Conservation (phyloP, 768 basidiomycete species). For the Hygrophoropsis aurantiaca region DNA sequence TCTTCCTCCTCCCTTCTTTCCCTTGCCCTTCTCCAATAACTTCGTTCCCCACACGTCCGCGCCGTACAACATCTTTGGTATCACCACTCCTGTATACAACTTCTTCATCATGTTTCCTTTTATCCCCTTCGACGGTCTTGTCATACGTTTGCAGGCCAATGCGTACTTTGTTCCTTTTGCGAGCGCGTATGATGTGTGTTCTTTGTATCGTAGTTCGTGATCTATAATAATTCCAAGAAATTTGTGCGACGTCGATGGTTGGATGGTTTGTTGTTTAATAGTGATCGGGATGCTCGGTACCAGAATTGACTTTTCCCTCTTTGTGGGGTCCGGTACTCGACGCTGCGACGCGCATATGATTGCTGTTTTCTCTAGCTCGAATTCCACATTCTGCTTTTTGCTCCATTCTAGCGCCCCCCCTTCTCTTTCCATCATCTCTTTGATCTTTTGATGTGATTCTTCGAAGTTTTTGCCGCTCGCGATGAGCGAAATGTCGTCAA, state of each 20-base stretch:
- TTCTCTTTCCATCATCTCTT: neutral
- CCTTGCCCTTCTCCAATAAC: neutral
- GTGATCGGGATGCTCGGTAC: neutral
- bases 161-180: constrained; percentile 3
- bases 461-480: constrained; percentile 22
- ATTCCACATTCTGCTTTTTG: neutral
- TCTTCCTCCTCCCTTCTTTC: neutral
- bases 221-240: constrained; percentile 34
- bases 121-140: constrained; percentile 15
- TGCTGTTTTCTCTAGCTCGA: constrained; percentile 6
- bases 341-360: neutral
- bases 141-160: neutral
- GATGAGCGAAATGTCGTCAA: constrained; percentile 28
- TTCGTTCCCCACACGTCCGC: constrained; percentile 18
- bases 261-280: constrained; percentile 14
- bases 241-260: constrained; percentile 14
- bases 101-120: constrained; percentile 8
- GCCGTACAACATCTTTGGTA: constrained; percentile 33
- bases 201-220: constrained; percentile 23
- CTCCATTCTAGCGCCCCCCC: neutral
- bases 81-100: constrained; percentile 24
- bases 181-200: constrained; percentile 11
- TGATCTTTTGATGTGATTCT: neutral
- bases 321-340: neutral
- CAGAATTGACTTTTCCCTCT: neutral